Conservation (phyloP, 192 early-diverging fungal species). For the Entrophospora sp. region DNA sequence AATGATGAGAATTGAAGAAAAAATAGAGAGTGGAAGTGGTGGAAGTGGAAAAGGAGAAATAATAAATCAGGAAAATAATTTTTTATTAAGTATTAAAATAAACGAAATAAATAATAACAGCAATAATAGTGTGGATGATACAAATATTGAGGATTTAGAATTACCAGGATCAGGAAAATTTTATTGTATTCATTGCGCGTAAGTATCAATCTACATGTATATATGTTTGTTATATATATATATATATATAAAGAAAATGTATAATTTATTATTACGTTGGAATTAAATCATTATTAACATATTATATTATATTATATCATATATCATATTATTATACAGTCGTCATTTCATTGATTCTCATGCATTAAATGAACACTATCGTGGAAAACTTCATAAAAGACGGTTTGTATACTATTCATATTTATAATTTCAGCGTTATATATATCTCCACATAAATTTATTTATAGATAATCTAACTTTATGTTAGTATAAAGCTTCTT, state of each 20-base stretch:
- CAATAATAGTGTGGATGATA: too few relatives aligned
- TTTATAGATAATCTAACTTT: background rate
- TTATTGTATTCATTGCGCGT: constrained; percentile 81
- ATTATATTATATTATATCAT: background rate
- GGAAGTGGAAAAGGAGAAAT: too few relatives aligned
- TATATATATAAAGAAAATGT: too few relatives aligned
- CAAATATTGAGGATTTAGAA: constrained; percentile 55
- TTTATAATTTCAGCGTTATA: too few relatives aligned
- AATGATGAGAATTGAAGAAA: background rate
- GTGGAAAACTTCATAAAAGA: constrained; percentile 80
- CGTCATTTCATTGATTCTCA: constrained; percentile 63
- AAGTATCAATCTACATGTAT: constrained; percentile 30
- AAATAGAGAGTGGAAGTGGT: too few relatives aligned
- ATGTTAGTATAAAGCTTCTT: constrained; percentile 63
- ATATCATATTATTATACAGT: constrained; percentile 35
- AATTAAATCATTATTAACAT: background rate
- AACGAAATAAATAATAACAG: background rate
- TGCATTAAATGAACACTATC: constrained; percentile 56
- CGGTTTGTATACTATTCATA: too few relatives aligned
- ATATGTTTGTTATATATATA: too few relatives aligned
- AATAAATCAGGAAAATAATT: too few relatives aligned
- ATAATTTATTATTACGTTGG: too few relatives aligned
- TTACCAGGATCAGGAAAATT: constrained; percentile 84
- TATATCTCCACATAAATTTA: too few relatives aligned
- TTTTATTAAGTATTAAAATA: too few relatives aligned